Percentiles rank a stretch among this genome's conserved stretches.
These are phyloP conservation scores for Sistotremastrum niveocremeum DNA, from an alignment of 768 basidiomycete genomes.

Conservation along the genomic window DNA sequence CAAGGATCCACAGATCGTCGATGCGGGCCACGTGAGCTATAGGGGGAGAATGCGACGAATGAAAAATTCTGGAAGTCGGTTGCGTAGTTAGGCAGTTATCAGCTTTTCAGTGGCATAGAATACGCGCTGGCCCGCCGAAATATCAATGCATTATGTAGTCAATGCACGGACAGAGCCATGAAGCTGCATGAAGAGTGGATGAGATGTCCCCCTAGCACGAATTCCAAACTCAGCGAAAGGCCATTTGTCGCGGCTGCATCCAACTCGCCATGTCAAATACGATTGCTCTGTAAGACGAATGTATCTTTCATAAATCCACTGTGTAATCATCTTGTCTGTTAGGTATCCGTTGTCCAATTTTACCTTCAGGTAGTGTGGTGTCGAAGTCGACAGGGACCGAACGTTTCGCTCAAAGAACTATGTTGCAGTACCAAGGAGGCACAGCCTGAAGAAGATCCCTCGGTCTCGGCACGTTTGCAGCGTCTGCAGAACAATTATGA, in stretches of 20 bases:
- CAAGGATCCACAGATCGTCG: no score
- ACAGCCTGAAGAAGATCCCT: constrained; percentile 95
- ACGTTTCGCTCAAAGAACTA: constrained; percentile 4
- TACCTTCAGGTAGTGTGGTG: constrained; percentile 59
- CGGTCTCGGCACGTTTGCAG: constrained; percentile 86
- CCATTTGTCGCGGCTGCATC: background rate
- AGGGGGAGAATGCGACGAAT: no score
- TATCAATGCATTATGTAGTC: no score
- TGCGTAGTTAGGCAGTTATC: no score
- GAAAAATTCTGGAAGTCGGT: no score
- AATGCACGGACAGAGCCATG: background rate
- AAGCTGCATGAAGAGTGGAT: background rate
- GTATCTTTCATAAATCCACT: background rate
- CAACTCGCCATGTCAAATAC: constrained; percentile 14
- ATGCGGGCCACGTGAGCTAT: no score
- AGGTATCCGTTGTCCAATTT: constrained; percentile 86
- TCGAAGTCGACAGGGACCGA: background rate
- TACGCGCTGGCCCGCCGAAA: no score
- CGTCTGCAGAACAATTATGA: constrained; percentile 94
- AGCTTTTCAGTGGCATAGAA: no score
- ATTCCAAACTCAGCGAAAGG: background rate
- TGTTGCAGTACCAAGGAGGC: constrained; percentile 77
- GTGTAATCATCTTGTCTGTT: background rate
- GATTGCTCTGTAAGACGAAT: constrained; percentile 11
- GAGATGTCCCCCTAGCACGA: background rate